These are phyloP conservation scores for Lachancea mirantina DNA, from an alignment of 805 yeast genomes.

Conservation along the genomic window DNA sequence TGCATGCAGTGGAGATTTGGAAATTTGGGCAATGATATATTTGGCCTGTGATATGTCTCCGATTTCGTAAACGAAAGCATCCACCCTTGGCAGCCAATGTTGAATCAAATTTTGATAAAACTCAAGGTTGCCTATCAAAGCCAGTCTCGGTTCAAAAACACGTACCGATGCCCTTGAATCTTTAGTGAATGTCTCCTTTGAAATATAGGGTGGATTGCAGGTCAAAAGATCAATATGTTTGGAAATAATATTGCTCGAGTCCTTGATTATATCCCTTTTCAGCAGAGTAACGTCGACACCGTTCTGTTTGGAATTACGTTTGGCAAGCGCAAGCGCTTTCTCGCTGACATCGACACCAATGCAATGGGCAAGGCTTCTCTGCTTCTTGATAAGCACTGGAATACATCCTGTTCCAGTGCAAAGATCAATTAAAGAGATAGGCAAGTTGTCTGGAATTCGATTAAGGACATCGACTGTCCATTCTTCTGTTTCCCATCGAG, in stretches of 20 bases:
- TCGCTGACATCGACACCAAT: slow-evolving; percentile 52
- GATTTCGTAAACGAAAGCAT: slow-evolving; percentile 69
- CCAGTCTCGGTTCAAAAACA: slow-evolving; percentile 65
- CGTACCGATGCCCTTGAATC: slow-evolving; percentile 62
- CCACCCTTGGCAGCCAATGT: slow-evolving; percentile 35
- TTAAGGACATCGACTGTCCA: slow-evolving; percentile 52
- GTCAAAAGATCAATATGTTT: slow-evolving; percentile 45
- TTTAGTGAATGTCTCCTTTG: slow-evolving; percentile 18
- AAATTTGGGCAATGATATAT: slow-evolving; percentile 27
- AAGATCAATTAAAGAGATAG: slow-evolving; percentile 48
- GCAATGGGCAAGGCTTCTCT: slow-evolving; percentile 19
- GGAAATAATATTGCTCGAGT: not conserved
- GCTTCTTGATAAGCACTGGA: slow-evolving; percentile 43
- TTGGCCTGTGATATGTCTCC: slow-evolving; percentile 56
- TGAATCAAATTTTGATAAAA: slow-evolving; percentile 54
- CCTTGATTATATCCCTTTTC: slow-evolving; percentile 2
- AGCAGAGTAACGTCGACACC: slow-evolving; percentile 7
- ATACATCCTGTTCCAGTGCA: slow-evolving; percentile 92
- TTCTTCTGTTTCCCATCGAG: slow-evolving; percentile 94
- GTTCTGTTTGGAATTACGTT: slow-evolving; percentile 33
- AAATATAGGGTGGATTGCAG: slow-evolving; percentile 90
- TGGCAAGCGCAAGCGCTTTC: slow-evolving; percentile 46
- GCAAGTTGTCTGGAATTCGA: slow-evolving; percentile 1
- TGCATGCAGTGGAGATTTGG: slow-evolving; percentile 11
- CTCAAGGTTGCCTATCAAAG: slow-evolving; percentile 71